Percentiles rank a stretch among this genome's conserved stretches.
These are phyloP conservation scores for Solanum medicagineum DNA, from an alignment of 257 asterid species.

Conservation along the genomic window DNA sequence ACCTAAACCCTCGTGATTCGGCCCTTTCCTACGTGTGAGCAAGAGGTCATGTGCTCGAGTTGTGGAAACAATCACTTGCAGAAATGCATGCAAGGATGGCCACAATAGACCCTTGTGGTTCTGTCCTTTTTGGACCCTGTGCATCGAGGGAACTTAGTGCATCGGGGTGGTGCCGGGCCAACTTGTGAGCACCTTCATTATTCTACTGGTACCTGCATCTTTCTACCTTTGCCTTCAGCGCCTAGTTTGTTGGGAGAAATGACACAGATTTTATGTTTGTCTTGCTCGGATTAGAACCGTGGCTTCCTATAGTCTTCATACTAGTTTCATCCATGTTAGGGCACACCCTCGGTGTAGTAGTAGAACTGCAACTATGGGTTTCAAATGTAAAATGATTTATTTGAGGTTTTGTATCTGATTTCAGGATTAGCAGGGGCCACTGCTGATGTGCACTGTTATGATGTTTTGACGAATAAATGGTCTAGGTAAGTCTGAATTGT, in stretches of 20 bases:
- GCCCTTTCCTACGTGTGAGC: neutral
- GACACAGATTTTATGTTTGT: neutral
- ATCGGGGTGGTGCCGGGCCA: neutral
- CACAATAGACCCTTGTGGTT: neutral
- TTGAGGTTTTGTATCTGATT: slow-evolving; percentile 12
- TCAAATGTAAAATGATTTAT: neutral
- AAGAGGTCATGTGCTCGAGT: too few relatives aligned
- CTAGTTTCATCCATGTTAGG: neutral
- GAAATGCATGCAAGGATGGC: neutral
- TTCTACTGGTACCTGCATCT: neutral
- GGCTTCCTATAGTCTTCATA: neutral
- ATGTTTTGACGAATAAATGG: slow-evolving; percentile 89
- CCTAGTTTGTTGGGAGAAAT: neutral
- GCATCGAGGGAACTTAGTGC: neutral
- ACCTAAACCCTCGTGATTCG: neutral
- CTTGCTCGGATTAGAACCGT: neutral
- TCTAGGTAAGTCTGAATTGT: slow-evolving; percentile 45
- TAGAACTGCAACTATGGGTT: neutral
- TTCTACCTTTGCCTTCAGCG: neutral
- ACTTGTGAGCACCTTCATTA: neutral
- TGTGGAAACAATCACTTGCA: neutral
- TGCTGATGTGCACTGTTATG: slow-evolving; percentile 95
- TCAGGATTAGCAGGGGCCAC: slow-evolving; percentile 99
- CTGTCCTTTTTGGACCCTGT: neutral
- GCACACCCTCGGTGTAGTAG: neutral